Evolutionary conservation across 345 rosid species (phyloP).

Genomic region (Brassica juncea): DNA sequence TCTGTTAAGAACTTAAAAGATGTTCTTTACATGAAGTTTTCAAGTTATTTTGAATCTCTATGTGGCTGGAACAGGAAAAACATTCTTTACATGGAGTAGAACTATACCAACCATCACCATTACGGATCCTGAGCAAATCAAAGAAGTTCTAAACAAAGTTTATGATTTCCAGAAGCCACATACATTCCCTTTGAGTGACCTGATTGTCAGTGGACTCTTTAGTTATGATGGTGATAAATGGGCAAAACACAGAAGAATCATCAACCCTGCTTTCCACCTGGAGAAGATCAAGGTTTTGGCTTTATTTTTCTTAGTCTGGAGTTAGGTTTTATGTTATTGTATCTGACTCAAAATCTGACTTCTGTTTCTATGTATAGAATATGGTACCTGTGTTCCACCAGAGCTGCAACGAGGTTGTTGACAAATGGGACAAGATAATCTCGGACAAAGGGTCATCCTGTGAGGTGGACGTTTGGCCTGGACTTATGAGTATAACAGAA

Average conservation of each 20-base stretch:
- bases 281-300: neutral
- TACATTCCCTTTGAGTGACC: neutral
- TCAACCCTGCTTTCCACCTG: neutral
- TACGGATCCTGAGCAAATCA: constrained; percentile 3
- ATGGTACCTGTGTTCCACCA: neutral
- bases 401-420: neutral
- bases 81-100: neutral
- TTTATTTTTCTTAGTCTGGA: neutral
- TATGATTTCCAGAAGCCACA: neutral
- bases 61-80: neutral
- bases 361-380: neutral
- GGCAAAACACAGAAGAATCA: neutral
- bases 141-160: neutral
- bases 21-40: too few relatives aligned
- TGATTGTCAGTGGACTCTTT: neutral
- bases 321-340: neutral
- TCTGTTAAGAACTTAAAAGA: neutral
- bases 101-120: neutral
- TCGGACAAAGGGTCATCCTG: neutral
- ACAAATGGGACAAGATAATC: neutral
- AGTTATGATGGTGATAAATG: constrained; percentile 2
- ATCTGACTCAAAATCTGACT: neutral
- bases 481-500: neutral
- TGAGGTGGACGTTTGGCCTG: constrained; percentile 2
- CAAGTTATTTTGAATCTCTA: neutral